Evolutionary conservation across 2,329 filamentous ascomycete genomes (phyloP), one percentile per base, ranked within the genome.

Genomic region (Fusarium sp.): DNA sequence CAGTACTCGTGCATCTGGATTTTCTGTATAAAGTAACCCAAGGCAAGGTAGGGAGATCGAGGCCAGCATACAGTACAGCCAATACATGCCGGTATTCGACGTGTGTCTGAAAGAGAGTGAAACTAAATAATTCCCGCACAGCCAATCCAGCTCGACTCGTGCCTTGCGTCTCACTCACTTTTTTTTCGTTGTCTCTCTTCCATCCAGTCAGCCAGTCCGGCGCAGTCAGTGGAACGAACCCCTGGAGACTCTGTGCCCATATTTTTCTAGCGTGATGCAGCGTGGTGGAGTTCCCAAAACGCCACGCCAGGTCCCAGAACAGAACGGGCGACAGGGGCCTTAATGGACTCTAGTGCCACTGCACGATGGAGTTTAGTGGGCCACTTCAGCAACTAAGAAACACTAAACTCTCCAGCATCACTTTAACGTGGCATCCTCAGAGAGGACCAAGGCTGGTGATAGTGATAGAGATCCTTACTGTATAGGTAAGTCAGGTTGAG

Each of bases 371-470:
- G 46, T 57, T 53, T 18, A 51, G 34, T 53, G 49, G 49, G 23
- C 13, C 49, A 53, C 32, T 32, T 50, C 54, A 50, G 43, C 34
- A 37, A 20, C 45, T 56, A 56, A 37, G 42, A 40, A 37, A 12
- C 54, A 40, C 45, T 48, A 49, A 49, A 30, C 30, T 37, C 30
- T 21, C 25, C 18, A 20, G 18, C 45, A 48, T 48, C 59, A 63
- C 42, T 62, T 43, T 61, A 73, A 74, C 72, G 72, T 74, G 72
- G 72, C 72, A 73, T 66, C 63, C 60, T 60, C 62, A 72, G 67
- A 57, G 54, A 48, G 54, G 20, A 25, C 45, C 37, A 49, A 61
- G 34, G 23, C 30, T 47, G 32, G 55, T 51, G 37, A 50, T 49
- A 40, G 41, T 48, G 42, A 55, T 11, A 27, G 34, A 18, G 18